Evolutionary conservation across 2,329 filamentous ascomycete genomes (phyloP), one percentile per base, ranked within the genome.

Genomic region (Didymella lethalis): DNA sequence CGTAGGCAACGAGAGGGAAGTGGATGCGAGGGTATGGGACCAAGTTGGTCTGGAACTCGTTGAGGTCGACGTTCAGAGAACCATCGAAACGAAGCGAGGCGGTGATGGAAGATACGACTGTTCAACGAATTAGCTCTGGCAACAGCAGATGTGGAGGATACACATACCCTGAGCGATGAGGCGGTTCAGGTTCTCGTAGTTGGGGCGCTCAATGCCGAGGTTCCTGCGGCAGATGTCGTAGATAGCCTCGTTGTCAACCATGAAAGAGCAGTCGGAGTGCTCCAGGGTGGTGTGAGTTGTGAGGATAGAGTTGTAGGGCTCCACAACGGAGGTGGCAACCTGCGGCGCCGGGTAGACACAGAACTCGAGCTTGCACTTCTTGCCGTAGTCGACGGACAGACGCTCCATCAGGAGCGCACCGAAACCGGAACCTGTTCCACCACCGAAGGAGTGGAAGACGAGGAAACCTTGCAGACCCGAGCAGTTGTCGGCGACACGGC

Each of bases 301-400:
- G 70, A 99, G 89, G 78, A 98, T 97, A 51, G 95, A 97, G 88
- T 99, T 99, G 89, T 99, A 99, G 62, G 95, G 95, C 88, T 99
- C 95, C 67, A 99, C 95, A 62, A 99, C 94, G 44, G 95, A 96
- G 75, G 94, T 97, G 71, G 94, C 92, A 70, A 95, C 95, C 85
- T 97, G 93, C 61, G 95, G 95, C 71, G 95, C 93, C 76, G 95
- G 95, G 85, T 99, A 99, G 77, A 99, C 93, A 77, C 93, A 97
- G 87, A 99, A 99, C 83, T 99, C 95, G 66, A 99, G 88, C 90
- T 99, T 99, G 88, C 91, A 96, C 90, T 99, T 99, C 90, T 99
- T 99, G 85, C 95, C 94, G 79, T 97, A 99, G 84, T 99, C 95
- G 76, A 97, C 92, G 34, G 95, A 98, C 64, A 99, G 89, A 79